Evolutionary conservation across 2,329 filamentous ascomycete species (phyloP).

Genomic region (Microascus cirrosus): DNA sequence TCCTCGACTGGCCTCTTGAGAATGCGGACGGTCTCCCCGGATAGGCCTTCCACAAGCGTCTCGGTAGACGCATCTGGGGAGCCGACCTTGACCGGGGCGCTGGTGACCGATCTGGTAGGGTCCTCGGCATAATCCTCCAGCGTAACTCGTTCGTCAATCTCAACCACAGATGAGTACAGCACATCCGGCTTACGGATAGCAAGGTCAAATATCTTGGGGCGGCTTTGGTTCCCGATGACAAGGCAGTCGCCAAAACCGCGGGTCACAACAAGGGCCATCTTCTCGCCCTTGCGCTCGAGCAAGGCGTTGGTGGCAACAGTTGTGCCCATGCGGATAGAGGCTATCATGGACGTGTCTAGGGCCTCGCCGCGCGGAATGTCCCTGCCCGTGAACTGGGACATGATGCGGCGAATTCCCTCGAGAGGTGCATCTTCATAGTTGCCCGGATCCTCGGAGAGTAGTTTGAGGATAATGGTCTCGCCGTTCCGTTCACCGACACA

Average conservation of each 20-base stretch:
- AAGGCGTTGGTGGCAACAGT: conserved; percentile 90
- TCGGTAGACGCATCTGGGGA: conserved; percentile 36
- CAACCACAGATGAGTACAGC: conserved; percentile 74
- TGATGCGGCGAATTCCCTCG: conserved; percentile 79
- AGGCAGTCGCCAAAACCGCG: conserved; percentile 82
- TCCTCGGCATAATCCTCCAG: conserved; percentile 89
- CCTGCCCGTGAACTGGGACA: conserved; percentile 62
- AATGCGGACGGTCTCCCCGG: conserved; percentile 58
- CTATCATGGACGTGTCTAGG: conserved; percentile 72
- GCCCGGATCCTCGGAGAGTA: conserved; percentile 78
- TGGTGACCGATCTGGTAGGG: conserved; percentile 26
- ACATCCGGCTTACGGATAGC: conserved; percentile 81
- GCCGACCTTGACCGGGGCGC: conserved; percentile 33
- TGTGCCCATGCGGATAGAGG: conserved; percentile 91
- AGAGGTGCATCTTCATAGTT: conserved; percentile 89
- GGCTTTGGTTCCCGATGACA: conserved; percentile 79
- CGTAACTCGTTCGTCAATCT: conserved; percentile 83
- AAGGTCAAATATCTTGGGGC: conserved; percentile 84
- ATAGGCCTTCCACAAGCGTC: conserved; percentile 53
- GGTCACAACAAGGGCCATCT: conserved; percentile 77
- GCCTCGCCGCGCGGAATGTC: conserved; percentile 72
- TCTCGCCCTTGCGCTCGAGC: conserved; percentile 81
- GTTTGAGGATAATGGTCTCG: conserved; percentile 70
- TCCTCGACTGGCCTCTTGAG: conserved; percentile 45
- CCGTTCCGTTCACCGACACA: conserved; percentile 74